Conservation (phyloP, 306 rosid genomes). For the Ormosia emarginata region DNA sequence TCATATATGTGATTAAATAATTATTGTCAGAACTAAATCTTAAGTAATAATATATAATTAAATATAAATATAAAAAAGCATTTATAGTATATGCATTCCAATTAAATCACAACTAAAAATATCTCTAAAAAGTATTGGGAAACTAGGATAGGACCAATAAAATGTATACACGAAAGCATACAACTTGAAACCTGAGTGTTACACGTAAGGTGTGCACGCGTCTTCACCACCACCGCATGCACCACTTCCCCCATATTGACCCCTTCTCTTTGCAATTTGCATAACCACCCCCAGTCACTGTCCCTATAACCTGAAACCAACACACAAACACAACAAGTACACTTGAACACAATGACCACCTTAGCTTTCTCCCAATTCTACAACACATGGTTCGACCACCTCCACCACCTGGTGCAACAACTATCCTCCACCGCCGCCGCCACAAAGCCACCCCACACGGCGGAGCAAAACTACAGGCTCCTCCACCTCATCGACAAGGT, state of each 20-base stretch:
- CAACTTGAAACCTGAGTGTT: neutral
- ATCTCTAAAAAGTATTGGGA: neutral
- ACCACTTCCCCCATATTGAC: neutral
- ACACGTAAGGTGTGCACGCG: constrained; percentile 24
- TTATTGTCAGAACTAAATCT: too few relatives aligned
- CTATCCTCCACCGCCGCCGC: constrained; percentile 26
- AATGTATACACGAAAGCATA: neutral
- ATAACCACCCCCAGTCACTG: too few relatives aligned
- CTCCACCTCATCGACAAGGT: constrained; percentile 39
- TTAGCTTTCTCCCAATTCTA: constrained; percentile 43
- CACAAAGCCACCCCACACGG: constrained; percentile 12
- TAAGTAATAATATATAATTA: too few relatives aligned
- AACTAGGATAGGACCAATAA: neutral
- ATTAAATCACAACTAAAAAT: too few relatives aligned
- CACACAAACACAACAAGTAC: too few relatives aligned
- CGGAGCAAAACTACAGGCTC: constrained; percentile 28
- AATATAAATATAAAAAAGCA: too few relatives aligned
- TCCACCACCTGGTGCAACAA: constrained; percentile 39
- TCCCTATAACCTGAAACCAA: neutral
- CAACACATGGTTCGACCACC: constrained; percentile 57
- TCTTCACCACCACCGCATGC: neutral
- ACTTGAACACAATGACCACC: neutral
- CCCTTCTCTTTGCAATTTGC: too few relatives aligned
- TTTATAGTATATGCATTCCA: too few relatives aligned
- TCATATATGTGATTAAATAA: too few relatives aligned